phyloP scores from a whole-genome alignment of 805 yeast genomes.

The Lipomyces spencermartinsiae region DNA sequence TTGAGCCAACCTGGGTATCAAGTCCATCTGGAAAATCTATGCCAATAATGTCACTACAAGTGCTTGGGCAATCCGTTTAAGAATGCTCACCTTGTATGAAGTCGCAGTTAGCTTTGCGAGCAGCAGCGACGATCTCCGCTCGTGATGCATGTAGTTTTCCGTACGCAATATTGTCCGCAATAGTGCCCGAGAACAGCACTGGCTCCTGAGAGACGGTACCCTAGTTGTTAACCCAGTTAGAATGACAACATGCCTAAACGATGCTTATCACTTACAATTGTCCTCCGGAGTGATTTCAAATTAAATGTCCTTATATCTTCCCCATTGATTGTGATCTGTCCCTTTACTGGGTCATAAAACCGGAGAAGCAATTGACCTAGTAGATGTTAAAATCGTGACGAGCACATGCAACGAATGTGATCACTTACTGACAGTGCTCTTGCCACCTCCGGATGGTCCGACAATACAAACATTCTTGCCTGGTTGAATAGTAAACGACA shows the following conservation, averaged over 20 bases:
- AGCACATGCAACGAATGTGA: background rate
- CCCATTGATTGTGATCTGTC: conserved; percentile 69
- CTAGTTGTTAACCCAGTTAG: background rate
- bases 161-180: conserved; percentile 81
- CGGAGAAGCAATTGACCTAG: conserved; percentile 62
- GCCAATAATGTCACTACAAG: background rate
- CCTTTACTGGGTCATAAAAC: conserved; percentile 78
- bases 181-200: conserved; percentile 81
- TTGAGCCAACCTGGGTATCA: conserved; percentile 83
- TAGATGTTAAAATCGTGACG: background rate
- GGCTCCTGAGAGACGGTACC: conserved; percentile 98
- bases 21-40: conserved; percentile 77
- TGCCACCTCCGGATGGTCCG: conserved; percentile 98
- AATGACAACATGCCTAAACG: too few species aligned
- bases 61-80: background rate
- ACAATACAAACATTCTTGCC: conserved; percentile 94
- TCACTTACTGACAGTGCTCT: conserved; percentile 80
- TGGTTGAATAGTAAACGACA: conserved; percentile 66
- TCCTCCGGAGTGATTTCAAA: conserved; percentile 71
- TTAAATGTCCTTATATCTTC: conserved; percentile 68
- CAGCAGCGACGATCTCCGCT: conserved; percentile 64
- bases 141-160: conserved; percentile 67
- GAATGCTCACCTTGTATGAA: conserved; percentile 55
- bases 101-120: conserved; percentile 75
- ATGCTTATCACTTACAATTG: conserved; percentile 47